Conservation (phyloP, 495 filamentous ascomycete species). For the Hypomontagnella submonticulosa region DNA sequence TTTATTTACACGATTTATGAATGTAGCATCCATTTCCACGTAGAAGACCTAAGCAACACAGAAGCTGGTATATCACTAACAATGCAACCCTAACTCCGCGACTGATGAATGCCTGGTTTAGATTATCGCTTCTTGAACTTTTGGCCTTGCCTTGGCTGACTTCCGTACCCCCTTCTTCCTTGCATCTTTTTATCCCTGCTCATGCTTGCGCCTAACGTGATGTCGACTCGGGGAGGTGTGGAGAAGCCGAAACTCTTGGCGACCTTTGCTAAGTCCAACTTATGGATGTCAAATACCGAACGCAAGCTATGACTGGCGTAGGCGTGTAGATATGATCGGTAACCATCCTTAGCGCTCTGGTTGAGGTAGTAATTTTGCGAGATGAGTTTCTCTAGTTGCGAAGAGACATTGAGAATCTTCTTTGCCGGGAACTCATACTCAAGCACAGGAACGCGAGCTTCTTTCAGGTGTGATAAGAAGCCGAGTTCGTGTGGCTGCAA, state of each 20-base stretch:
- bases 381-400: constrained; percentile 93
- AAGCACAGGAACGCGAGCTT: constrained; percentile 89
- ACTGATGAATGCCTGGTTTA: neutral
- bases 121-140: constrained; percentile 43
- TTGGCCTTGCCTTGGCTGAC: constrained; percentile 60
- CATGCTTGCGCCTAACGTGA: constrained; percentile 88
- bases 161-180: constrained; percentile 83
- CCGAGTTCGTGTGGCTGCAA: constrained; percentile 91
- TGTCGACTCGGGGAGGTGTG: constrained; percentile 89
- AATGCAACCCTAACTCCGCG: constrained; percentile 27
- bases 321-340: constrained; percentile 88
- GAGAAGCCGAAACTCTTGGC: constrained; percentile 93
- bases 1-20: neutral
- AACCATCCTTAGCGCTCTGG: constrained; percentile 77
- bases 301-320: constrained; percentile 92
- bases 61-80: constrained; percentile 35
- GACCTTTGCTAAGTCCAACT: constrained; percentile 91
- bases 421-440: constrained; percentile 94
- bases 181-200: constrained; percentile 84
- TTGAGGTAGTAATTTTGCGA: constrained; percentile 96
- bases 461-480: constrained; percentile 91
- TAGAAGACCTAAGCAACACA: constrained; percentile 13
- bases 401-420: constrained; percentile 95
- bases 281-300: constrained; percentile 91
- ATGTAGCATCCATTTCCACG: constrained; percentile 7